Conservation (phyloP, 768 basidiomycete genomes). For the Hemileccinum rubropunctum region DNA sequence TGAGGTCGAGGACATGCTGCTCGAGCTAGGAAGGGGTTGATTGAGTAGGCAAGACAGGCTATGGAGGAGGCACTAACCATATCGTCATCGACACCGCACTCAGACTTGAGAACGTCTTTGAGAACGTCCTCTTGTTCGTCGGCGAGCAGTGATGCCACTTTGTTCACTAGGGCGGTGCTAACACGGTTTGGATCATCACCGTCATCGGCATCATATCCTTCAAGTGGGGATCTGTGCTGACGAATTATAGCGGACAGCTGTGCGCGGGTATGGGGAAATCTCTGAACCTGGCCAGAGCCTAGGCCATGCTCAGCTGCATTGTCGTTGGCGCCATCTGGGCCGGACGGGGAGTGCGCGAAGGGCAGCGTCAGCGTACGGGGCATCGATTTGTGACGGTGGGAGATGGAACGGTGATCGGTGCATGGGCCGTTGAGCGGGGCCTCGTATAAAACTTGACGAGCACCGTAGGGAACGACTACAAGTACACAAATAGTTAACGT, state of each 20-base stretch:
- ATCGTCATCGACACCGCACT: constrained; percentile 67
- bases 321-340: constrained; percentile 18
- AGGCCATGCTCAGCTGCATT: constrained; percentile 16
- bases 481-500: constrained; percentile 27
- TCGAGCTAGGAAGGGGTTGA: constrained; percentile 55
- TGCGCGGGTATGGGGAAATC: constrained; percentile 81
- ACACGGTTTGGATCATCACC: constrained; percentile 52
- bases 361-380: constrained; percentile 24
- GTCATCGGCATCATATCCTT: constrained; percentile 60
- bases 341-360: constrained; percentile 8
- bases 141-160: constrained; percentile 68
- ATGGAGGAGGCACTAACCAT: constrained; percentile 45
- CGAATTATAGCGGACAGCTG: constrained; percentile 73
- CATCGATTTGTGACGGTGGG: constrained; percentile 22
- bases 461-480: background rate
- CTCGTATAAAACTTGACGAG: constrained; percentile 19
- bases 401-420: constrained; percentile 20
- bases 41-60: constrained; percentile 14
- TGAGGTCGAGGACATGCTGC: constrained; percentile 86
- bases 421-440: constrained; percentile 23
- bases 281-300: constrained; percentile 28
- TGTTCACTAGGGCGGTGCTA: constrained; percentile 59
- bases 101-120: constrained; percentile 68
- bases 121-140: constrained; percentile 88
- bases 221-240: constrained; percentile 57